Conservation (phyloP, 2,329 filamentous ascomycete genomes). For the Calonectria hawksworthii region DNA sequence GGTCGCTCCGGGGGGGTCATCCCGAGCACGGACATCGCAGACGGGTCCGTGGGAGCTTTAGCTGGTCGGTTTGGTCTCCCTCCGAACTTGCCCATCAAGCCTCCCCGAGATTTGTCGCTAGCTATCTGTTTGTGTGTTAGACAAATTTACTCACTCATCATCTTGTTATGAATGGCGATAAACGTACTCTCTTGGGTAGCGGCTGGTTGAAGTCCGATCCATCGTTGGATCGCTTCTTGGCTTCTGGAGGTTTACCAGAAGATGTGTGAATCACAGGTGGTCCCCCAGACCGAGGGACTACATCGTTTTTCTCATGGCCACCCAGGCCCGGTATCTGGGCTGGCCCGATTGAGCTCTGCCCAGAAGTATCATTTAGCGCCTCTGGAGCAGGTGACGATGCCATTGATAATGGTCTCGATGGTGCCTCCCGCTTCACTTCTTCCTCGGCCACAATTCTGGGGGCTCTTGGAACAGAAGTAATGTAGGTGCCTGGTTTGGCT, state of each 20-base stretch:
- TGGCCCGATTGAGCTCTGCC: slow-evolving; percentile 13
- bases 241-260: slow-evolving; percentile 37
- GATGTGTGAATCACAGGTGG: slow-evolving; percentile 59
- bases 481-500: slow-evolving; percentile 46
- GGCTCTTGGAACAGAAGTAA: slow-evolving; percentile 17
- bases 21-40: slow-evolving; percentile 66
- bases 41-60: slow-evolving; percentile 61
- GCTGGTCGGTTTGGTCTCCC: slow-evolving; percentile 46
- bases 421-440: slow-evolving; percentile 37
- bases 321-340: slow-evolving; percentile 37
- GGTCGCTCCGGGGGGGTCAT: slow-evolving; percentile 61
- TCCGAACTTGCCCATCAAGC: slow-evolving; percentile 54
- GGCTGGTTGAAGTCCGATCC: slow-evolving; percentile 49
- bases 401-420: slow-evolving; percentile 22
- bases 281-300: slow-evolving; percentile 45
- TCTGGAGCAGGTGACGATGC: slow-evolving; percentile 31
- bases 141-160: slow-evolving; percentile 10
- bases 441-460: slow-evolving; percentile 23
- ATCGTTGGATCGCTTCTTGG: slow-evolving; percentile 62
- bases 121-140: slow-evolving; percentile 50
- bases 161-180: slow-evolving; percentile 9
- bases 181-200: slow-evolving; percentile 58
- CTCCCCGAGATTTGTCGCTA: slow-evolving; percentile 48
- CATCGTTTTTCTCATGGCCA: slow-evolving; percentile 22
- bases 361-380: slow-evolving; percentile 19